phyloP scores from a whole-genome alignment of 2,329 filamentous ascomycete species.

The Whalleya microplaca region DNA sequence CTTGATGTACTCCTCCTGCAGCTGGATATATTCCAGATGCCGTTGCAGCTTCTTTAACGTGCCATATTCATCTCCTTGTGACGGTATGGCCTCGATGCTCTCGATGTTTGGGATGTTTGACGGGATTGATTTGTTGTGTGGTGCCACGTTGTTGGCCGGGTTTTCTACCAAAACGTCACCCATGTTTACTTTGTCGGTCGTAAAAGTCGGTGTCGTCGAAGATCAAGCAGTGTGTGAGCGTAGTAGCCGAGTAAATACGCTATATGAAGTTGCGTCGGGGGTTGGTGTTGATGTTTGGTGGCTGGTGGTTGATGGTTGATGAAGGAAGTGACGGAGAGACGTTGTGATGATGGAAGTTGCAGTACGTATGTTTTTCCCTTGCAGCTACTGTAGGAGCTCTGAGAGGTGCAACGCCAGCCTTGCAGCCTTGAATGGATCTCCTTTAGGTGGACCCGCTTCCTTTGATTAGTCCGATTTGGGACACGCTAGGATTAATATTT shows the following conservation, averaged over 20 bases:
- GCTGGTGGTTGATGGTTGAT: slow-evolving; percentile 4
- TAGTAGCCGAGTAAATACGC: not conserved
- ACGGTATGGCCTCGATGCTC: slow-evolving; percentile 80
- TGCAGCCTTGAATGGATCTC: slow-evolving; percentile 35
- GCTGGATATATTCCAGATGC: slow-evolving; percentile 96
- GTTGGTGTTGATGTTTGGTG: slow-evolving; percentile 3
- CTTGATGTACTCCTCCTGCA: slow-evolving; percentile 99
- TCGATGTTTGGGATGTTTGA: slow-evolving; percentile 89
- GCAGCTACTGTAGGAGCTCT: too few relatives aligned
- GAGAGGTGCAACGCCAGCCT: slow-evolving; percentile 36
- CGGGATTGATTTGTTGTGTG: slow-evolving; percentile 79
- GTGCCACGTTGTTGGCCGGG: slow-evolving; percentile 71
- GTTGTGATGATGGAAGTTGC: slow-evolving; percentile 1
- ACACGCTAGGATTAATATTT: slow-evolving; percentile 23
- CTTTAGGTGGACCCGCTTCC: slow-evolving; percentile 3
- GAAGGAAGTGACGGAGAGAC: slow-evolving; percentile 6
- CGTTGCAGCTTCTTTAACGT: slow-evolving; percentile 95
- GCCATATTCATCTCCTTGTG: slow-evolving; percentile 90
- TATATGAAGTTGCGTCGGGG: not conserved
- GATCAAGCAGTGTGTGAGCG: not conserved
- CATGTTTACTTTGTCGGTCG: slow-evolving; percentile 58
- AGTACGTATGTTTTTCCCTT: too few relatives aligned
- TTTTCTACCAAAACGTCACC: slow-evolving; percentile 86
- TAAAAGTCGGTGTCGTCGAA: not conserved
- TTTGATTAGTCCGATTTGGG: slow-evolving; percentile 8